Evolutionary conservation across 257 asterid genomes (phyloP), one percentile per base, ranked within the genome.

Genomic region (Marsdenia floribunda): DNA sequence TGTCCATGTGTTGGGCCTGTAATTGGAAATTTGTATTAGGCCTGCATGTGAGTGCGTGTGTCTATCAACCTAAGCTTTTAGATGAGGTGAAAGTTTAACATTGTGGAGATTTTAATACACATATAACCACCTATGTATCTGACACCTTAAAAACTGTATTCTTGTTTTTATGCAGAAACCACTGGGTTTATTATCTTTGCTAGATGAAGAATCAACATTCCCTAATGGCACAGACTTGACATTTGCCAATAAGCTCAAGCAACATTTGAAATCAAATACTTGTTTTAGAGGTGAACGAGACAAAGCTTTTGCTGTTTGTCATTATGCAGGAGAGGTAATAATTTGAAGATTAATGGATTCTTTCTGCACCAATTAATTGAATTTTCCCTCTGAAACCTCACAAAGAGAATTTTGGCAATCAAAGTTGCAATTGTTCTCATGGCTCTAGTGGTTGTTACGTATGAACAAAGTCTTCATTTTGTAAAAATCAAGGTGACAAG

Each of bases 161-260:
- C 65, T 73, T 66, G 54, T 57, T 22, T 75, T 80, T 77, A 11
- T 84, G 89, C 96, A 95, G 99, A 95, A 92, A 83, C 98, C 98
- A 53, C 78, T 92, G 77, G 99, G 99, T 18, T 85, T 95, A 73
- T 85, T 86, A 79, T 92, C 99, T 74, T 82, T 95, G 90, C 87
- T 95, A 74, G 98, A 95, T 77, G 99, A 95, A 87, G 98, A 95
- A 78, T 92, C 98, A 69, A 95, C 94, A 76, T 95, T 95, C 81
- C 99, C 99, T 44, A 95, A 89, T 83, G 98, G 93, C 80, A 92
- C 99, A 63, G 98, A 95, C 86, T 80, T 90, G 91, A 92, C 96
- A 80, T 87, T 95, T 75, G 99, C 99, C 79, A 83, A 90, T 80
- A 95, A 95, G 90, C 96, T 92, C 54, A 89, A 86, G 86, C 96